Percentiles rank a stretch among this genome's conserved stretches.
Conservation (phyloP, 768 basidiomycete genomes). For the Hysterangium stoloniferum region DNA sequence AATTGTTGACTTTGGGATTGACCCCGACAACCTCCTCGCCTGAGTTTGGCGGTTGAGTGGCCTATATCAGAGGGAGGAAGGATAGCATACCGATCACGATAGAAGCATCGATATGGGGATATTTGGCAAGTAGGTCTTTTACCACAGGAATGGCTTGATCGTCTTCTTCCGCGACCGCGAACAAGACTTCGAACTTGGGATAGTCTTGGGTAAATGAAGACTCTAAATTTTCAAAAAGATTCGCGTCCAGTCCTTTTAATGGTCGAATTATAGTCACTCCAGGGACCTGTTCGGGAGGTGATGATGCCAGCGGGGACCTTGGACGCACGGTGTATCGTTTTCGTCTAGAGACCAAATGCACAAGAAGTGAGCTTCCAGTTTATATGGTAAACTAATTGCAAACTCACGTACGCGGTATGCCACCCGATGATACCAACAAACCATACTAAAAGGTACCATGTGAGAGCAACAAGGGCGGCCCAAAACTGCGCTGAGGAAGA, state of each 20-base stretch:
- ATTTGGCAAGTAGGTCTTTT: conserved; percentile 65
- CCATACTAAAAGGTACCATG: conserved; percentile 10
- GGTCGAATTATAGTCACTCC: conserved; percentile 94
- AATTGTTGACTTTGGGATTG: conserved; percentile 98
- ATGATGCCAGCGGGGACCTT: conserved; percentile 50
- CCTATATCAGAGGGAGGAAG: background rate
- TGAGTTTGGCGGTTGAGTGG: conserved; percentile 23
- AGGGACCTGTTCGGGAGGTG: conserved; percentile 44
- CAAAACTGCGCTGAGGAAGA: conserved; percentile 1
- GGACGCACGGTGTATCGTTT: conserved; percentile 65
- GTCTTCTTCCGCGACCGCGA: conserved; percentile 80
- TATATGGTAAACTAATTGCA: background rate
- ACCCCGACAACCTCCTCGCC: conserved; percentile 81
- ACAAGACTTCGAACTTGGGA: conserved; percentile 82
- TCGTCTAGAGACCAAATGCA: conserved; percentile 5
- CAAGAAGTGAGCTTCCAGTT: background rate
- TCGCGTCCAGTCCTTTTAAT: conserved; percentile 89
- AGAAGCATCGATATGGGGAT: conserved; percentile 64
- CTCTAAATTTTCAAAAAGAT: conserved; percentile 93
- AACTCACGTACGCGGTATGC: conserved; percentile 10
- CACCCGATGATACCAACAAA: conserved; percentile 6
- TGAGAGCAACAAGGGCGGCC: background rate
- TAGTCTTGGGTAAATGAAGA: conserved; percentile 91
- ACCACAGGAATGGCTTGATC: conserved; percentile 89
- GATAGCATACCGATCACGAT: conserved; percentile 59